A percentile compares a stretch with the other conserved stretches of the same genome.
phyloP scores from a whole-genome alignment of 1,139 yeast species.

The Magnusiomyces suaveolens region DNA sequence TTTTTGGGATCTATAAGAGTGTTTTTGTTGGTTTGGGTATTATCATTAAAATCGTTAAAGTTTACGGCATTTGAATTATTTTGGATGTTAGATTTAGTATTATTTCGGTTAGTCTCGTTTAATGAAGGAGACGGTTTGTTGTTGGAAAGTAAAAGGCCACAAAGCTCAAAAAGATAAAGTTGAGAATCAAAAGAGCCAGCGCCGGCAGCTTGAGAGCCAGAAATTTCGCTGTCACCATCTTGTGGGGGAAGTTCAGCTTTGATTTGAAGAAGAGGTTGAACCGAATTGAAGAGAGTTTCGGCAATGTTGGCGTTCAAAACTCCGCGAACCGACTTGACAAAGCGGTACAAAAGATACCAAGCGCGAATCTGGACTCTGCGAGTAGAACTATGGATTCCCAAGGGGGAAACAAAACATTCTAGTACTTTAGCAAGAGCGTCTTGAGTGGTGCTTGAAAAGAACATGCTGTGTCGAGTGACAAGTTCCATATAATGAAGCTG shows the following conservation, averaged over 20 bases:
- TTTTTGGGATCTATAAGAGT: not conserved
- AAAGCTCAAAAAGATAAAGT: conserved; percentile 64
- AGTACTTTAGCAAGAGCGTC: conserved; percentile 55
- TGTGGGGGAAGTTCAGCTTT: conserved; percentile 45
- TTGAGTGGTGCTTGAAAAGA: conserved; percentile 42
- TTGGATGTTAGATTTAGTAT: not conserved
- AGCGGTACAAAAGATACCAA: conserved; percentile 84
- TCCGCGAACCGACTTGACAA: conserved; percentile 69
- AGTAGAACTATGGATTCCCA: conserved; percentile 67
- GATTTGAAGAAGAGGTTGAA: conserved; percentile 45
- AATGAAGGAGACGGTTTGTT: conserved; percentile 14
- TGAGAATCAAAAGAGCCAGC: conserved; percentile 69
- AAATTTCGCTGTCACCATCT: conserved; percentile 36
- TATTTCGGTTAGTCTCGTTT: conserved; percentile 32
- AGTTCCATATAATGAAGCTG: conserved; percentile 78
- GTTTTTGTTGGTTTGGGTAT: not conserved
- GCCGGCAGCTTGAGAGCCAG: conserved; percentile 41
- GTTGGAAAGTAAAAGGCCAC: conserved; percentile 30
- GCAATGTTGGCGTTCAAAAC: conserved; percentile 39
- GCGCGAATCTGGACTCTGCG: conserved; percentile 63
- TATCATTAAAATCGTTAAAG: not conserved
- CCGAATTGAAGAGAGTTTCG: conserved; percentile 41
- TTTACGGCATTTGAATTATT: not conserved
- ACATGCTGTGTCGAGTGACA: conserved; percentile 65
- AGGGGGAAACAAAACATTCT: conserved; percentile 66